These are phyloP conservation scores for Daedaleopsis sinensis DNA, from an alignment of 768 basidiomycete species.

Conservation along the genomic window DNA sequence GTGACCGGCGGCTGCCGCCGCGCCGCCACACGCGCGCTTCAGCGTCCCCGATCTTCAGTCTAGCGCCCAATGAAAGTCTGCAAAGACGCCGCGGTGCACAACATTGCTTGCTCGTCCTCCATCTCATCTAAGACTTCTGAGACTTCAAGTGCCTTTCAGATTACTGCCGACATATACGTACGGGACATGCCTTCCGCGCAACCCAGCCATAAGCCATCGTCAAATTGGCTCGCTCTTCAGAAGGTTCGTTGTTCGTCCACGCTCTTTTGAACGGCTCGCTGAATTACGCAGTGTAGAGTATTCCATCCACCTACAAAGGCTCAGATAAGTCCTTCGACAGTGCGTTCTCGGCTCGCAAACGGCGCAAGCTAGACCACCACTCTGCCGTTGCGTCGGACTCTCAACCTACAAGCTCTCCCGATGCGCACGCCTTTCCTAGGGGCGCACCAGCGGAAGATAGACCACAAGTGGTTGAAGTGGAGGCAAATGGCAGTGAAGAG, in stretches of 20 bases:
- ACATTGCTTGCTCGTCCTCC: neutral
- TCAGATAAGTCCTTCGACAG: neutral
- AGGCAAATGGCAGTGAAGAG: constrained; percentile 26
- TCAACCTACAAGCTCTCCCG: neutral
- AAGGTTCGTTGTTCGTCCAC: constrained; percentile 40
- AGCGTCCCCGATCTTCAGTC: too few species aligned
- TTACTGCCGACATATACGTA: neutral
- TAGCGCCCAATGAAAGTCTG: too few species aligned
- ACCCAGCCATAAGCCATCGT: constrained; percentile 39
- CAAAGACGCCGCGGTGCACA: too few species aligned
- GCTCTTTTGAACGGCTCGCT: neutral
- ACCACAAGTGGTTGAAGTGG: neutral
- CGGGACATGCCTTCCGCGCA: neutral
- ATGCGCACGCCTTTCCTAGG: constrained; percentile 8
- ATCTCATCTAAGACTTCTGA: neutral
- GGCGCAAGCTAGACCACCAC: constrained; percentile 20
- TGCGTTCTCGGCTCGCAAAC: constrained; percentile 15
- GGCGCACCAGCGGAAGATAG: neutral
- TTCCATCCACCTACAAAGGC: neutral
- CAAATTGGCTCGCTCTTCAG: constrained; percentile 62
- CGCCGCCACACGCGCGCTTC: too few species aligned
- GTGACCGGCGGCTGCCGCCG: too few species aligned
- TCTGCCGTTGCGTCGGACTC: neutral
- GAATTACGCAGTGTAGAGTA: neutral
- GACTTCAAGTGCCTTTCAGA: too few species aligned